phyloP scores from a whole-genome alignment of 352 stramenopile genomes.

The Phytophthora constricta region DNA sequence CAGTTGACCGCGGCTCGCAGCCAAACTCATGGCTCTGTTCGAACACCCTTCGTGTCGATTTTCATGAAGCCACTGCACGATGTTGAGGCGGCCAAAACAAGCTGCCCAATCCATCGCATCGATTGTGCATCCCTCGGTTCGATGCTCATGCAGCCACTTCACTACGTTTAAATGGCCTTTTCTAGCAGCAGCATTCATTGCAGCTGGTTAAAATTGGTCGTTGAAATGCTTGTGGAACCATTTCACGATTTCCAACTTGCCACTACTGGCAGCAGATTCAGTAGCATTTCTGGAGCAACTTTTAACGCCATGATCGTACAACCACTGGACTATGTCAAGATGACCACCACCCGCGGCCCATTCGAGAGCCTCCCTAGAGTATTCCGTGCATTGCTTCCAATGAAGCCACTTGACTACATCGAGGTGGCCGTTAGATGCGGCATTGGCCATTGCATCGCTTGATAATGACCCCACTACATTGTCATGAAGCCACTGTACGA shows the following conservation, averaged over 20 bases:
- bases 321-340: background rate
- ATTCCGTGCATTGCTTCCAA: background rate
- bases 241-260: background rate
- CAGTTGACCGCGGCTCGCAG: too few species aligned
- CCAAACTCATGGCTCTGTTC: too few species aligned
- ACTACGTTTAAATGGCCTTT: background rate
- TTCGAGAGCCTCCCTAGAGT: background rate
- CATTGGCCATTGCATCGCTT: too few species aligned
- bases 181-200: background rate
- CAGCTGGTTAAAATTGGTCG: background rate
- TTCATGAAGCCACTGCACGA: too few species aligned
- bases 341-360: background rate
- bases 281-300: too few species aligned
- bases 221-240: background rate
- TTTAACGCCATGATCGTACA: background rate
- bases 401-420: background rate
- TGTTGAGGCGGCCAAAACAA: background rate
- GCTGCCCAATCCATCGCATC: background rate
- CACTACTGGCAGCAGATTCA: background rate
- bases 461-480: background rate
- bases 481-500: background rate
- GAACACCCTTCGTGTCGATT: too few species aligned
- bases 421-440: too few species aligned
- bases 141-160: background rate
- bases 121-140: background rate